These are phyloP conservation scores for Hyaloperonospora brassicae DNA, from an alignment of 352 stramenopile genomes.

Conservation along the genomic window DNA sequence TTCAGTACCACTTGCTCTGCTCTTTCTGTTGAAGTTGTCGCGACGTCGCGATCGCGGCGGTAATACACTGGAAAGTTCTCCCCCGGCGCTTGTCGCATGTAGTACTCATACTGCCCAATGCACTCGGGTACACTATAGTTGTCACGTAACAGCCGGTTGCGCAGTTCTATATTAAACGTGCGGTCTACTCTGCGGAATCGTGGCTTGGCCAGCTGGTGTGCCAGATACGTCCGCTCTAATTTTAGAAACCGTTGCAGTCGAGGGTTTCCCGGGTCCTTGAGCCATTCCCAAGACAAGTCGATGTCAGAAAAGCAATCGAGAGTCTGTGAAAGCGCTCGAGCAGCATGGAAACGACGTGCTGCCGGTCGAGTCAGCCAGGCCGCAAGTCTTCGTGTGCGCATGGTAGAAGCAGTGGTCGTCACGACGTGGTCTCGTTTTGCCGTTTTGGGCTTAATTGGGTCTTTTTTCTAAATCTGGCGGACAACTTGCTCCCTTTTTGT, in stretches of 20 bases:
- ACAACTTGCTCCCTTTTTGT: too few species aligned
- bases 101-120: slow-evolving; percentile 73
- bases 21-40: slow-evolving; percentile 17
- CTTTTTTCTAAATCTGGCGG: not conserved
- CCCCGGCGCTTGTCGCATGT: slow-evolving; percentile 43
- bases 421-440: slow-evolving; percentile 2
- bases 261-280: slow-evolving; percentile 39
- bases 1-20: slow-evolving; percentile 54
- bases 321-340: slow-evolving; percentile 5
- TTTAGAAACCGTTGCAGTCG: slow-evolving; percentile 53
- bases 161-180: slow-evolving; percentile 59
- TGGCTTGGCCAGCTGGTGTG: slow-evolving; percentile 41
- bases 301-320: slow-evolving; percentile 11
- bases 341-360: slow-evolving; percentile 6
- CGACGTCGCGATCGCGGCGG: slow-evolving; percentile 26
- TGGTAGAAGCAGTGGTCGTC: slow-evolving; percentile 5
- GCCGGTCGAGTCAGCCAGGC: not conserved
- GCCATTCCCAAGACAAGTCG: slow-evolving; percentile 37
- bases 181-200: slow-evolving; percentile 55
- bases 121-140: slow-evolving; percentile 66
- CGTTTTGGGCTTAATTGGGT: slow-evolving; percentile 10
- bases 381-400: slow-evolving; percentile 5
- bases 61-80: slow-evolving; percentile 81
- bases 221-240: slow-evolving; percentile 46
- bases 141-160: slow-evolving; percentile 47